Evolutionary conservation across 106 monocot species (phyloP).

Genomic region (Phalaenopsis aphrodite): DNA sequence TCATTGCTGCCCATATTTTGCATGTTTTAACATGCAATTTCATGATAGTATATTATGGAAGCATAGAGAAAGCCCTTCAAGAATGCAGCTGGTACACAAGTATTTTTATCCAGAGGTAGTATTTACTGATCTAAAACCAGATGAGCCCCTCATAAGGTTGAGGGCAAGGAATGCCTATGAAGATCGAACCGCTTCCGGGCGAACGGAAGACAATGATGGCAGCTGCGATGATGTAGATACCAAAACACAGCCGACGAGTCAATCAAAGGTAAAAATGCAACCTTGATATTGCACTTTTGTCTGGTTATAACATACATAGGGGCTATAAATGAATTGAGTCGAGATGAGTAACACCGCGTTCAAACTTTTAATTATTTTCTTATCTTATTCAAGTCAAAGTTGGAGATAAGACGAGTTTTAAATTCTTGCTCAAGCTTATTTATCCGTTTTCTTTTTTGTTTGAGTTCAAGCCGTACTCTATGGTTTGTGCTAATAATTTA

Average conservation of each 20-base stretch:
- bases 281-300: background rate
- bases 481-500: no score
- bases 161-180: slow-evolving; percentile 11
- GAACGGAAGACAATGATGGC: background rate
- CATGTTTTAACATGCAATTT: slow-evolving; percentile 10
- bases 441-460: no score
- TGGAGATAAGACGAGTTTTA: no score
- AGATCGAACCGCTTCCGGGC: background rate
- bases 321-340: no score
- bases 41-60: slow-evolving; percentile 15
- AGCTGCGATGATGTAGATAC: background rate
- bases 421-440: no score
- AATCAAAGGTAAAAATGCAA: slow-evolving; percentile 3
- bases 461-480: no score
- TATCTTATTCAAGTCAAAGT: no score
- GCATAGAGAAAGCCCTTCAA: slow-evolving; percentile 7
- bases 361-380: no score
- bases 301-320: no score
- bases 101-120: slow-evolving; percentile 16
- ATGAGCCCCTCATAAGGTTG: slow-evolving; percentile 4
- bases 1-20: slow-evolving; percentile 13
- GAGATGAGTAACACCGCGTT: no score
- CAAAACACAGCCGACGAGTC: background rate
- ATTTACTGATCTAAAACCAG: slow-evolving; percentile 10
- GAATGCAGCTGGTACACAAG: slow-evolving; percentile 12